These are phyloP conservation scores for Domatiomyces globalis DNA, from an alignment of 2,329 filamentous ascomycete genomes.

Conservation along the genomic window DNA sequence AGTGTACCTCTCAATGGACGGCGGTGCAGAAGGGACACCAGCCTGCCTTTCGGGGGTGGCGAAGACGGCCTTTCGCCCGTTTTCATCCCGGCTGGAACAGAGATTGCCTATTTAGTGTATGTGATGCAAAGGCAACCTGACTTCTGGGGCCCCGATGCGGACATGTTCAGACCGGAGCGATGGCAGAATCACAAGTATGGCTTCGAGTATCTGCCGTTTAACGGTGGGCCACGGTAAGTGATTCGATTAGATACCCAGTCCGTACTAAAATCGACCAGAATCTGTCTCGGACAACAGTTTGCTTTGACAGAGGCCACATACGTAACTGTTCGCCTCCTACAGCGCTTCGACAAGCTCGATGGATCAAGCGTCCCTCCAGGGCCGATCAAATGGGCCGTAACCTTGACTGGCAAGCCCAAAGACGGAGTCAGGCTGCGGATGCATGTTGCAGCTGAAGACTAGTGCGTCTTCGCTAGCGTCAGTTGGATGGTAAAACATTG, in stretches of 20 bases:
- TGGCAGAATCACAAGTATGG: slow-evolving; percentile 60
- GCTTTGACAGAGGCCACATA: slow-evolving; percentile 16
- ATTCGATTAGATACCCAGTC: no score
- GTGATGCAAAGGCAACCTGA: no score
- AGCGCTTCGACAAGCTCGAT: slow-evolving; percentile 44
- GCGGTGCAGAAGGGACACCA: slow-evolving; percentile 34
- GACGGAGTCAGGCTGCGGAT: no score
- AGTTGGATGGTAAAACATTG: no score
- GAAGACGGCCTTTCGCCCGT: slow-evolving; percentile 33
- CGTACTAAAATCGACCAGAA: no score
- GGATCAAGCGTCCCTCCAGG: no score
- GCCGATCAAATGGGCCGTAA: no score
- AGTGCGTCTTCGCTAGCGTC: no score
- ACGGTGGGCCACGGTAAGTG: slow-evolving; percentile 17
- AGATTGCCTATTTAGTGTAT: no score
- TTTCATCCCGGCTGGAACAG: no score
- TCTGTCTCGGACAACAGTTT: slow-evolving; percentile 20
- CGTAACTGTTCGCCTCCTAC: slow-evolving; percentile 13
- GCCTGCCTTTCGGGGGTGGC: slow-evolving; percentile 36
- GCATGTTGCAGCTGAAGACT: no score
- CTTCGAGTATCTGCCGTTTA: slow-evolving; percentile 34
- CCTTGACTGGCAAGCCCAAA: no score
- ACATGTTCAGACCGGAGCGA: slow-evolving; percentile 50
- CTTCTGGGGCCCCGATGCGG: slow-evolving; percentile 34
- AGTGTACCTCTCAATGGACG: slow-evolving; percentile 39